Conservation (phyloP, 768 basidiomycete species). For the Termitomyces sp. region DNA sequence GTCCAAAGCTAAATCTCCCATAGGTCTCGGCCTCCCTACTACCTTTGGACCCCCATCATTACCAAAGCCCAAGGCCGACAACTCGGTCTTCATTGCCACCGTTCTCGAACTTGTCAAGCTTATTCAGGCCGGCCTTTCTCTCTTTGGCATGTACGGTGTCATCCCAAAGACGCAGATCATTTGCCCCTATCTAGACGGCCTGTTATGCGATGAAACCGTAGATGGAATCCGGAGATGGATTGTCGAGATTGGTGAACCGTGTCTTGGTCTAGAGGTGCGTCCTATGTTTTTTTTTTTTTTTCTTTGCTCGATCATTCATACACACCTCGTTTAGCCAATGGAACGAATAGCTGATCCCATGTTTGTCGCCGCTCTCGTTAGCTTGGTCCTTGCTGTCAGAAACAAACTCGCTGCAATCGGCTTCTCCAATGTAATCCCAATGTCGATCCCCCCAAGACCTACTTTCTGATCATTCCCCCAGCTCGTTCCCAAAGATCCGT, state of each 20-base stretch:
- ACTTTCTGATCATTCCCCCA: constrained; percentile 5
- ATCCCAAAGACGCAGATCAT: constrained; percentile 3
- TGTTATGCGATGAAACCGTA: constrained; percentile 75
- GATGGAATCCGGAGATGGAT: constrained; percentile 71
- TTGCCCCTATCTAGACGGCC: constrained; percentile 46
- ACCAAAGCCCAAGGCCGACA: constrained; percentile 24
- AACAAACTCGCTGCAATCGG: constrained; percentile 67
- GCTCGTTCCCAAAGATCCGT: constrained; percentile 71
- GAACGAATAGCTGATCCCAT: constrained; percentile 73
- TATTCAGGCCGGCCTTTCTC: constrained; percentile 63
- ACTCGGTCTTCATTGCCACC: constrained; percentile 50
- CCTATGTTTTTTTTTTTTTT: not conserved
- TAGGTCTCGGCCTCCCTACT: constrained; percentile 17
- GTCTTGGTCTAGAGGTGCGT: constrained; percentile 57
- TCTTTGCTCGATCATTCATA: too few species aligned
- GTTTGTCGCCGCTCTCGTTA: constrained; percentile 67
- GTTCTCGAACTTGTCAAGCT: constrained; percentile 77
- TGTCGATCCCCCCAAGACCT: not conserved
- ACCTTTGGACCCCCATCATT: constrained; percentile 2
- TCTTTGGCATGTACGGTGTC: constrained; percentile 59
- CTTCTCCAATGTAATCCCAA: constrained; percentile 30
- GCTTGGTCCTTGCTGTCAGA: constrained; percentile 60
- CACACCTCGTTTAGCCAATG: constrained; percentile 42
- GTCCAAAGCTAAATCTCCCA: constrained; percentile 12
- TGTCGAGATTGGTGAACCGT: constrained; percentile 57